Percentiles rank a stretch among this genome's conserved stretches.
phyloP scores from a whole-genome alignment of 805 yeast species.

The Candida namnaoensis region DNA sequence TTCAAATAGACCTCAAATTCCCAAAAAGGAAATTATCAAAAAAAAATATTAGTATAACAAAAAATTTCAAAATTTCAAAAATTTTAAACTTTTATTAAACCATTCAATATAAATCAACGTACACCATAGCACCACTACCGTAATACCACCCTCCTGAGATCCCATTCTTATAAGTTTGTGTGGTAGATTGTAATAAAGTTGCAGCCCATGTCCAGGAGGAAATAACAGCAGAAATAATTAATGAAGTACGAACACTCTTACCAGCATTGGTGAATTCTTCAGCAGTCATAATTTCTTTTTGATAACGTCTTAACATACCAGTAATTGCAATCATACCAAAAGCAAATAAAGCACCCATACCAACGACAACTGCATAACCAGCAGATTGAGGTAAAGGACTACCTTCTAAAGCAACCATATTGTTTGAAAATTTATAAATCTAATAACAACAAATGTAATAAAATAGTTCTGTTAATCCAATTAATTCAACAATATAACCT shows the following conservation, averaged over 20 bases:
- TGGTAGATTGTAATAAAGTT: slow-evolving; percentile 63
- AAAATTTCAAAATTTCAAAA: too few species aligned
- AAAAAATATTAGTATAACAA: too few species aligned
- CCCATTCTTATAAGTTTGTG: slow-evolving; percentile 75
- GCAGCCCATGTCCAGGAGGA: slow-evolving; percentile 96
- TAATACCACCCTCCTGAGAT: slow-evolving; percentile 61
- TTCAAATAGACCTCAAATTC: too few species aligned
- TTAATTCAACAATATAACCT: too few species aligned
- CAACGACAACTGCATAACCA: slow-evolving; percentile 84
- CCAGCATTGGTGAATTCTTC: slow-evolving; percentile 95
- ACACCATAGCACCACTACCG: too few species aligned
- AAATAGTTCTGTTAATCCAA: too few species aligned
- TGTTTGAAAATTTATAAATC: too few species aligned
- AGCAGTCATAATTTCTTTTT: slow-evolving; percentile 79
- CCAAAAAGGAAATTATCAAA: too few species aligned
- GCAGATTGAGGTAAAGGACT: slow-evolving; percentile 52
- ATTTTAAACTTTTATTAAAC: too few species aligned
- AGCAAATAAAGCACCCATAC: slow-evolving; percentile 77
- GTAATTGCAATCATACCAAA: slow-evolving; percentile 76
- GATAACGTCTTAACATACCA: slow-evolving; percentile 62
- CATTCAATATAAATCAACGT: too few species aligned
- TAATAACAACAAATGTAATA: too few species aligned
- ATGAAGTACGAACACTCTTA: slow-evolving; percentile 74
- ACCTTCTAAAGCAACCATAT: slow-evolving; percentile 6
- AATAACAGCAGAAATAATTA: slow-evolving; percentile 85